Conservation (phyloP, 2,329 filamentous ascomycete species). For the Ceratocystiopsis sp. region DNA sequence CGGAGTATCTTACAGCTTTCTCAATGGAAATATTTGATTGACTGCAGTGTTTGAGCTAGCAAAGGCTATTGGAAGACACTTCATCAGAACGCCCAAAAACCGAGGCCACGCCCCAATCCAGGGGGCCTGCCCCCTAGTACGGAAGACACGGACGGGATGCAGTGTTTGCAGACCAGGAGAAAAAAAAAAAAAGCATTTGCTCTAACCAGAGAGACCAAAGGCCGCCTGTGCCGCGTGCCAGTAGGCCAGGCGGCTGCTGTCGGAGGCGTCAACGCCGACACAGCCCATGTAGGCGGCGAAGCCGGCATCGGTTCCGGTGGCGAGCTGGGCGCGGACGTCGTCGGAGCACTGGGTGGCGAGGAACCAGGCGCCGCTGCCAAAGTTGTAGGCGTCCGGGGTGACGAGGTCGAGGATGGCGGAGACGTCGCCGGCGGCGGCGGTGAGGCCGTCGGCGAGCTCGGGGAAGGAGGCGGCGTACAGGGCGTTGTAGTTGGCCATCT, state of each 20-base stretch:
- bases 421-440: conserved; percentile 16
- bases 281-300: conserved; percentile 31
- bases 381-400: conserved; percentile 32
- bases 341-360: conserved; percentile 24
- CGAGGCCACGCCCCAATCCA: too few species aligned
- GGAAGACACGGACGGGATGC: too few species aligned
- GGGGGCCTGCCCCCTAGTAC: too few species aligned
- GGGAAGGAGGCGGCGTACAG: conserved; percentile 28
- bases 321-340: conserved; percentile 18
- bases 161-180: too few species aligned
- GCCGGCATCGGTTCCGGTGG: conserved; percentile 21
- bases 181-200: too few species aligned
- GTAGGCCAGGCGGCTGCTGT: conserved; percentile 19
- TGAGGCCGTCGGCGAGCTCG: conserved; percentile 16
- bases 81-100: too few species aligned
- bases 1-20: too few species aligned
- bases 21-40: too few species aligned
- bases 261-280: conserved; percentile 19
- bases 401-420: conserved; percentile 27
- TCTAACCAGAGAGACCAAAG: conserved; percentile 18
- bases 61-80: too few species aligned
- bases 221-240: conserved; percentile 29
- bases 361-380: conserved; percentile 36
- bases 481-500: conserved; percentile 23
- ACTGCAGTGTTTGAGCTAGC: too few species aligned